These are phyloP conservation scores for Ophiostoma piceae DNA, from an alignment of 2,329 filamentous ascomycete genomes.

Conservation along the genomic window DNA sequence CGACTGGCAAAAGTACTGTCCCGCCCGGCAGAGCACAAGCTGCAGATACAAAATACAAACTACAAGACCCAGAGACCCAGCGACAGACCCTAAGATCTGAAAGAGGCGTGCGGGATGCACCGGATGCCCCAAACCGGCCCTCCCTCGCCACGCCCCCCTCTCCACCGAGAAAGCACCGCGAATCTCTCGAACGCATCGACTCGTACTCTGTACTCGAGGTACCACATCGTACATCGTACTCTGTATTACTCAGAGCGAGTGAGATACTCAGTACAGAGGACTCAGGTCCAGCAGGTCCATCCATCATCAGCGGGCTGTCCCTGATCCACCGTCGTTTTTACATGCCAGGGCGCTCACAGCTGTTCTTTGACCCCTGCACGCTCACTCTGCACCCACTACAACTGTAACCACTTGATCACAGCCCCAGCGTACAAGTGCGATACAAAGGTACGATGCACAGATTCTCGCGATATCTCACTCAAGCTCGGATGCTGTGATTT, in stretches of 20 bases:
- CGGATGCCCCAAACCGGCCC: not conserved
- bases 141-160: constrained; percentile 9
- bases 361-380: constrained; percentile 1
- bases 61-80: constrained; percentile 1
- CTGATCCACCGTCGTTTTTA: constrained; percentile 16
- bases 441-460: not conserved
- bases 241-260: too few species aligned
- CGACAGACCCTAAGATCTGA: not conserved
- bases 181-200: not conserved
- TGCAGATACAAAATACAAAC: too few species aligned
- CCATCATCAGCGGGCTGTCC: constrained; percentile 1
- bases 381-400: constrained; percentile 11
- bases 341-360: constrained; percentile 9
- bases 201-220: too few species aligned
- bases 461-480: not conserved
- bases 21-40: not conserved
- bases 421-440: not conserved
- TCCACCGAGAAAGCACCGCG: constrained; percentile 8
- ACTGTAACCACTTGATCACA: not conserved
- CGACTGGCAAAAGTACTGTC: not conserved
- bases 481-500: not conserved
- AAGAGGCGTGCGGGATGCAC: constrained; percentile 3
- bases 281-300: too few species aligned
- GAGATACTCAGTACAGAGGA: not conserved
- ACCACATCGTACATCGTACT: too few species aligned